Conservation (phyloP, 306 rosid genomes). For the Carpinus fangiana region DNA sequence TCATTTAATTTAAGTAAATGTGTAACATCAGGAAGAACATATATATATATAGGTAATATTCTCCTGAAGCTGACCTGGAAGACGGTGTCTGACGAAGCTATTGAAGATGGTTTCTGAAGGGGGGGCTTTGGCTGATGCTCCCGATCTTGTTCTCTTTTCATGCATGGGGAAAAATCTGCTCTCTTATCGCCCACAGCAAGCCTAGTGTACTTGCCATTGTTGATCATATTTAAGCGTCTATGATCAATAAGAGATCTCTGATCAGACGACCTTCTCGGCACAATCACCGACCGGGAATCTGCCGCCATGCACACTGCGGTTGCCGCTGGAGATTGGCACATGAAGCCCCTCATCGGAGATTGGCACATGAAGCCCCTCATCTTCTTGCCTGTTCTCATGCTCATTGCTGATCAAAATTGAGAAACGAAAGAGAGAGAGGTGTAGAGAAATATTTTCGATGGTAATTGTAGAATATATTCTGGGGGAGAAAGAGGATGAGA, state of each 20-base stretch:
- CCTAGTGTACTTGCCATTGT: slow-evolving; percentile 54
- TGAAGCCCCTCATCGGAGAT: slow-evolving; percentile 61
- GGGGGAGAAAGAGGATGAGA: slow-evolving; percentile 2
- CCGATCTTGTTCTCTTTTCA: slow-evolving; percentile 19
- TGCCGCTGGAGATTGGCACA: slow-evolving; percentile 72
- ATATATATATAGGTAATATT: not conserved
- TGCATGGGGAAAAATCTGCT: slow-evolving; percentile 26
- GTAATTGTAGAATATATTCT: not conserved
- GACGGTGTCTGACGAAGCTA: slow-evolving; percentile 35
- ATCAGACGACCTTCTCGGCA: slow-evolving; percentile 41
- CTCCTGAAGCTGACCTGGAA: slow-evolving; percentile 56
- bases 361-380: slow-evolving; percentile 80
- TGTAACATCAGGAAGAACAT: not conserved
- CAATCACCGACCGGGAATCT: slow-evolving; percentile 50
- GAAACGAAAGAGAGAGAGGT: not conserved
- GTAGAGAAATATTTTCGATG: not conserved
- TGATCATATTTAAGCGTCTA: slow-evolving; percentile 29
- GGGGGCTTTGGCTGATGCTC: slow-evolving; percentile 31
- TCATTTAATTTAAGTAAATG: not conserved
- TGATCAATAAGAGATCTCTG: slow-evolving; percentile 20
- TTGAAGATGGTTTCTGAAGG: slow-evolving; percentile 33
- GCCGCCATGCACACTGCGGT: slow-evolving; percentile 71
- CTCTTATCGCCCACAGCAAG: slow-evolving; percentile 30
- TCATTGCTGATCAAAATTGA: slow-evolving; percentile 24
- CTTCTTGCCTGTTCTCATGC: slow-evolving; percentile 35